Evolutionary conservation across 2,329 filamentous ascomycete genomes (phyloP).

Genomic region (Sclerotiophoma versabilis): DNA sequence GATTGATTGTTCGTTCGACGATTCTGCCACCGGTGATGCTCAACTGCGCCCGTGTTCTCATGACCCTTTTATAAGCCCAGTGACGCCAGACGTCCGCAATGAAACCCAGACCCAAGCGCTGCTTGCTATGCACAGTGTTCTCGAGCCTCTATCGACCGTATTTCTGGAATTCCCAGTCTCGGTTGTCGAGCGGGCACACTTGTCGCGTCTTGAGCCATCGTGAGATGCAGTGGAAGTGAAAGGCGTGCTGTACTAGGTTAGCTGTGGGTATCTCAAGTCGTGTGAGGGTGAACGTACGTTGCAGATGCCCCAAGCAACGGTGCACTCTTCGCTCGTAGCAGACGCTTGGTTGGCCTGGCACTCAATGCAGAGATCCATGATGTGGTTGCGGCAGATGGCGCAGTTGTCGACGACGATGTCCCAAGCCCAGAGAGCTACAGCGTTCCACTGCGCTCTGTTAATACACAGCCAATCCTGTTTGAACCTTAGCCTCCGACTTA

Average conservation of each 20-base stretch:
- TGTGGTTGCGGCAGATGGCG: slow-evolving; percentile 98
- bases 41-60: slow-evolving; percentile 19
- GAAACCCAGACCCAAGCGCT: slow-evolving; percentile 25
- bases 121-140: slow-evolving; percentile 12
- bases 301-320: slow-evolving; percentile 98
- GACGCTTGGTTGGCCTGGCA: slow-evolving; percentile 99
- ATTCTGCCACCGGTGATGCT: slow-evolving; percentile 15
- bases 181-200: slow-evolving; percentile 95
- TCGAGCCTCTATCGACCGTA: slow-evolving; percentile 71
- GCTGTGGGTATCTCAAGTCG: slow-evolving; percentile 19
- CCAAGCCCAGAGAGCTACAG: slow-evolving; percentile 98
- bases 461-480: slow-evolving; percentile 11
- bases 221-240: slow-evolving; percentile 99
- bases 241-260: slow-evolving; percentile 78
- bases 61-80: slow-evolving; percentile 30
- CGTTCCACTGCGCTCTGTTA: slow-evolving; percentile 79
- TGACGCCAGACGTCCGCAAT: slow-evolving; percentile 33
- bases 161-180: slow-evolving; percentile 99
- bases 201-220: slow-evolving; percentile 99
- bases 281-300: slow-evolving; percentile 71
- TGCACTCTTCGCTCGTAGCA: slow-evolving; percentile 96
- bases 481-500: slow-evolving; percentile 50
- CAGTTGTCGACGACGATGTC: slow-evolving; percentile 99
- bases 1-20: slow-evolving; percentile 10
- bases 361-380: slow-evolving; percentile 99